Percentiles rank a stretch among this genome's conserved stretches.
Conservation (phyloP, 2,329 filamentous ascomycete genomes). For the Aspergillus brasiliensis region DNA sequence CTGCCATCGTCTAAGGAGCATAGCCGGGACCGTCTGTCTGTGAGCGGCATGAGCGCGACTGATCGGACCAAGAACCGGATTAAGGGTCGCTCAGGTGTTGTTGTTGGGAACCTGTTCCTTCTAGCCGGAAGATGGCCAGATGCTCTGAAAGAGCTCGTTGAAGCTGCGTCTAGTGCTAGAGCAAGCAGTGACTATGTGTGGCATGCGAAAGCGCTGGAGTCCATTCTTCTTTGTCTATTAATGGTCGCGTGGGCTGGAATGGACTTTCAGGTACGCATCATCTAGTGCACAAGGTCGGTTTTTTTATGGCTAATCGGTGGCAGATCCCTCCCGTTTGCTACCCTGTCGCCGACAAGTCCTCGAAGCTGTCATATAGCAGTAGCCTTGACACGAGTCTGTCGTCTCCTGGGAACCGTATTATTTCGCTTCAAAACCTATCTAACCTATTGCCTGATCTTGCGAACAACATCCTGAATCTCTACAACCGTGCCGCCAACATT, state of each 20-base stretch:
- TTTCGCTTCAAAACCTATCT: constrained; percentile 53
- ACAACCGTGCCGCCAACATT: constrained; percentile 55
- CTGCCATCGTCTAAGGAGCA: constrained; percentile 51
- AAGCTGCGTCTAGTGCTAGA: constrained; percentile 75
- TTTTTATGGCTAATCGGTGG: constrained; percentile 12
- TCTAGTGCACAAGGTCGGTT: neutral
- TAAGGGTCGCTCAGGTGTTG: constrained; percentile 74
- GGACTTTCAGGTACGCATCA: constrained; percentile 64
- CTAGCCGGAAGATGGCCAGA: constrained; percentile 89
- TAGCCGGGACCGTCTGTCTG: constrained; percentile 63
- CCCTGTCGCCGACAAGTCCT: constrained; percentile 52
- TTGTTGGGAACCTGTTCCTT: constrained; percentile 83
- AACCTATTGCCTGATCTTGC: constrained; percentile 58
- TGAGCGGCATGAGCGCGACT: constrained; percentile 72
- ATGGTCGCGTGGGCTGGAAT: constrained; percentile 81
- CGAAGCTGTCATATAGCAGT: constrained; percentile 46
- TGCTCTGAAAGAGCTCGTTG: constrained; percentile 78
- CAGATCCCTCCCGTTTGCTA: constrained; percentile 59
- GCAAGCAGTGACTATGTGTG: constrained; percentile 89
- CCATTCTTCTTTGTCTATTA: constrained; percentile 78
- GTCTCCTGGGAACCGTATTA: constrained; percentile 50
- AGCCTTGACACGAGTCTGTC: constrained; percentile 45
- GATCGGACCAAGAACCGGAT: constrained; percentile 80
- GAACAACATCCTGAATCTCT: constrained; percentile 59
- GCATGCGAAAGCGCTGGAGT: constrained; percentile 93